Evolutionary conservation across 306 rosid genomes (phyloP), one percentile per base, ranked within the genome.

Genomic region (Spatholobus suberectus): DNA sequence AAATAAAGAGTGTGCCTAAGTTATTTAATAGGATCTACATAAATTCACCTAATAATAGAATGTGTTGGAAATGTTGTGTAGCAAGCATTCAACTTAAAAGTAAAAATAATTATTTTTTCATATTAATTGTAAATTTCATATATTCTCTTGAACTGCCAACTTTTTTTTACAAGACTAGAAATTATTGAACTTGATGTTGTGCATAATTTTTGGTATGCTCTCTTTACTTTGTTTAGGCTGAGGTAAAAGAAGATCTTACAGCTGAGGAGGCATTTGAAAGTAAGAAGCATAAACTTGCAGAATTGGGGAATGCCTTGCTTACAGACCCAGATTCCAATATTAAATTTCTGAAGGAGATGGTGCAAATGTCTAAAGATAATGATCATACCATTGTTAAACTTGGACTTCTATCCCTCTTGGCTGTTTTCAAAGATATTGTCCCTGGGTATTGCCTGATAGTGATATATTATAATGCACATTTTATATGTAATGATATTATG

Each of bases 281-380:
- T 86, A 92, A 96, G 89, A 96, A 91, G 90, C 67, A 75, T 73
- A 94, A 90, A 83, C 94, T 96, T 87, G 99, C 99, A 29, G 99
- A 96, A 89, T 89, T 94, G 78, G 99, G 99, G 85, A 89, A 84
- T 78, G 89, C 89, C 24, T 84, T 96, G 83, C 95, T 91, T 63
- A 76, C 91, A 43, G 93, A 96, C 87, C 98, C 99, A 40, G 96
- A 94, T 78, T 87, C 97, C 62, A 96, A 94, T 85, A 92, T 96
- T 77, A 94, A 90, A 76, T 87, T 85, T 72, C 81, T 96, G 87
- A 96, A 91, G 85, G 99, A 96, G 49, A 88, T 94, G 88, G 65
- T 96, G 40, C 98, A 90, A 75, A 68, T 96, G 21, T 86, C 90
- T 77, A 92, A 86, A 78, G 97, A 94, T 58, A 86, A 69, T 6